phyloP scores from a whole-genome alignment of 495 filamentous ascomycete genomes.

The Neurospora hispaniola region DNA sequence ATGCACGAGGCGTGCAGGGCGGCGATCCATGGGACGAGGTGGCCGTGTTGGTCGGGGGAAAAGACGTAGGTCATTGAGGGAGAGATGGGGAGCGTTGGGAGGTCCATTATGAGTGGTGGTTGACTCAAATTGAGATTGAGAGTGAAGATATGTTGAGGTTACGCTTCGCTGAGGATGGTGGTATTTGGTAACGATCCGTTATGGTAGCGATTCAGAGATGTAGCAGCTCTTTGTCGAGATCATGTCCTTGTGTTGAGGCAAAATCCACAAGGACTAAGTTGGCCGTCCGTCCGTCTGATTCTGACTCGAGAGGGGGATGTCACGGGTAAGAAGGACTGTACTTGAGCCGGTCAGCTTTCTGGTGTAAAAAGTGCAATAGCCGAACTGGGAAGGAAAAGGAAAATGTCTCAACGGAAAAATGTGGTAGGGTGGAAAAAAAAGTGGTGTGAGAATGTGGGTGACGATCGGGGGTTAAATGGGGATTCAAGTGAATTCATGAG shows the following conservation, averaged over 20 bases:
- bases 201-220: neutral
- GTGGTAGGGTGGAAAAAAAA: neutral
- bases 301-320: neutral
- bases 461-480: neutral
- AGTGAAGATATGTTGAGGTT: neutral
- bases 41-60: slow-evolving; percentile 20
- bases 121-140: neutral
- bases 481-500: neutral
- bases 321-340: neutral
- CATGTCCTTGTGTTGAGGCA: neutral
- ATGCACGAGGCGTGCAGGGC: slow-evolving; percentile 31
- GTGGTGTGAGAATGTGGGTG: neutral
- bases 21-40: slow-evolving; percentile 29
- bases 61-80: slow-evolving; percentile 19
- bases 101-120: neutral
- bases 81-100: neutral
- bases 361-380: neutral
- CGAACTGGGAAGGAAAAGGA: neutral
- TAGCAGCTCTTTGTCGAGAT: neutral
- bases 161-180: neutral
- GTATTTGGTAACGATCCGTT: neutral
- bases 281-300: neutral
- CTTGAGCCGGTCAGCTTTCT: neutral
- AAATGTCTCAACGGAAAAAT: slow-evolving; percentile 13
- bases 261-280: neutral